Conservation (phyloP, 768 basidiomycete species). For the Boletus barrowsii region DNA sequence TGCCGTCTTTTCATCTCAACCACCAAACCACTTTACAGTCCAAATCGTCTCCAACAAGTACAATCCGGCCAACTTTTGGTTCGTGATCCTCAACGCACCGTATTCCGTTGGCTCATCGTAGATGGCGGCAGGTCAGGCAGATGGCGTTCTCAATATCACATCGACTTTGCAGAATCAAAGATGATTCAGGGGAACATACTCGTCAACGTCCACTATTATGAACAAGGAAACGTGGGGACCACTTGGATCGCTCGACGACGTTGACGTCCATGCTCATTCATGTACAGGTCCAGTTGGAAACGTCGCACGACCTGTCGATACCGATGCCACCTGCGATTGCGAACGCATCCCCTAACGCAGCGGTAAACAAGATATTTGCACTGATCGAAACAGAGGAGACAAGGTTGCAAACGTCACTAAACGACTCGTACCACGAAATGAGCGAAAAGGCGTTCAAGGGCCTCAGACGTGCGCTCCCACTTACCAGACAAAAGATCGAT, state of each 20-base stretch:
- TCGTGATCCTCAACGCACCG: not conserved
- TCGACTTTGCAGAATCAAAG: constrained; percentile 59
- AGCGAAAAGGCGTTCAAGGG: constrained; percentile 93
- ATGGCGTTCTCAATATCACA: constrained; percentile 85
- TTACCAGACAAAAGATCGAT: constrained; percentile 91
- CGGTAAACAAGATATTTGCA: constrained; percentile 73
- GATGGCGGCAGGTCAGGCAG: constrained; percentile 72
- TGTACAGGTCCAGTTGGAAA: constrained; percentile 82
- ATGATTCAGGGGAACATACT: constrained; percentile 72
- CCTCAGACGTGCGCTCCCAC: constrained; percentile 82
- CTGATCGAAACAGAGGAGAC: constrained; percentile 79
- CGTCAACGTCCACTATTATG: constrained; percentile 93
- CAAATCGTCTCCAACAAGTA: constrained; percentile 96
- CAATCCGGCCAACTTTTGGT: constrained; percentile 94
- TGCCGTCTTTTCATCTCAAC: constrained; percentile 62
- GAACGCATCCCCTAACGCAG: constrained; percentile 46
- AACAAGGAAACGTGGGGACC: constrained; percentile 83
- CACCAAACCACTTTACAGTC: constrained; percentile 53
- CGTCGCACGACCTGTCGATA: constrained; percentile 66
- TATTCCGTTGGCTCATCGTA: not conserved
- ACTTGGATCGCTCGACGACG: not conserved
- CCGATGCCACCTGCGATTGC: constrained; percentile 57
- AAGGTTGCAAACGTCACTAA: constrained; percentile 75
- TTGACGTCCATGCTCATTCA: not conserved
- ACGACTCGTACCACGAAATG: constrained; percentile 83